Base-by-base conservation (phyloP, 768 basidiomycete species). In the Tricholoma saponaceum region DNA sequence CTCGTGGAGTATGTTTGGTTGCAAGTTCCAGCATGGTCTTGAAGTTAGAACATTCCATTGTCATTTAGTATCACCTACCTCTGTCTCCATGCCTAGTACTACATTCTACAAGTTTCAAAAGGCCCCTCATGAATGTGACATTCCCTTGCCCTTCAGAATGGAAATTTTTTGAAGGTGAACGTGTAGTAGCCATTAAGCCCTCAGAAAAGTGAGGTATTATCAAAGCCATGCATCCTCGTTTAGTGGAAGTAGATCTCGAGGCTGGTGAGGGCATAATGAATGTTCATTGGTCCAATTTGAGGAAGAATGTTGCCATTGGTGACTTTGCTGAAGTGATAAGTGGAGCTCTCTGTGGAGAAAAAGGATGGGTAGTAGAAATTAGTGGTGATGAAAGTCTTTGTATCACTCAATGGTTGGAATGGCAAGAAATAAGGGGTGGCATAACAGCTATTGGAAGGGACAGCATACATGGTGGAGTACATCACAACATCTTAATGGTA, bases 121-220 rank as follows among this genome's bases (percentile, higher is more conserved):
- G 14, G 14, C 30, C 18, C 13, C 28, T 13, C 30, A 32, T 33
- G 22, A 18, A n/a, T 2, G 20, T 7, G 6, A 39, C 22, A 30
- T 52, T 52, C 52, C 28, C 35, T 33, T 52, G 52, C 52, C 52
- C 52, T 39, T 20, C 35, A 23, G 52, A 52, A 37, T 52, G 52
- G 52, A 52, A 52, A 39, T 52, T 52, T 32, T n/a, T 8, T 18
- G 52, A 52, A 39, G 30, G 35, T 32, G 52, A 52, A 39, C 13
- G 5, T 25, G 33, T 52, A 32, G 28, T 33, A 14, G 28, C 5
- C 33, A 32, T 52, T 23, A 52, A 32, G n/a, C 32, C 30, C 14
- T 35, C 52, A 23, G 28, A 52, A 39, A 52, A 52, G 33, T 5
- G 9, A 32, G 52, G 52, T 18, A 22, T 52, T 16, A 52, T 52